These are phyloP conservation scores for Lipomyces japonicus DNA, from an alignment of 805 yeast species.

Conservation along the genomic window DNA sequence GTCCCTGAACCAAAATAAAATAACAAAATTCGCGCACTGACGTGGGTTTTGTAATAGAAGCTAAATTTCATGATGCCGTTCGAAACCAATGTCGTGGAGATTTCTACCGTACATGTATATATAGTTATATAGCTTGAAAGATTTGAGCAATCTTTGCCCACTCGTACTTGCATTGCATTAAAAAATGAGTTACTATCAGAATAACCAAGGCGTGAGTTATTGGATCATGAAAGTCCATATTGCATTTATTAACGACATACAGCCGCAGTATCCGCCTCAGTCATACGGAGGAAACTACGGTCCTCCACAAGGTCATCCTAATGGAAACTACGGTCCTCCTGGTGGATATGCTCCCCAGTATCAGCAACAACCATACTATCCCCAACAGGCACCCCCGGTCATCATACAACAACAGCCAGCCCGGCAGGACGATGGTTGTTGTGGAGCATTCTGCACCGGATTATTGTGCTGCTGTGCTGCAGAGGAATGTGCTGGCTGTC, in stretches of 20 bases:
- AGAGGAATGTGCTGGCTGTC: conserved; percentile 27
- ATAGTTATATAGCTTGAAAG: no score
- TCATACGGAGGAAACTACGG: neutral
- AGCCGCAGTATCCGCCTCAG: conserved; percentile 28
- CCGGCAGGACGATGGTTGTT: conserved; percentile 4
- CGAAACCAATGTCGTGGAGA: no score
- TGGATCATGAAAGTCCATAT: neutral
- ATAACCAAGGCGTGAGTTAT: neutral
- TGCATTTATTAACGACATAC: conserved; percentile 27
- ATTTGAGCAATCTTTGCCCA: no score
- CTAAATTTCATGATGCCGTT: no score
- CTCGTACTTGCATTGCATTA: neutral
- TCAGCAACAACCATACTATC: conserved; percentile 4
- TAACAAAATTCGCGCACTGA: no score
- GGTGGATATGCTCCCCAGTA: neutral
- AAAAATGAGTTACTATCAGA: conserved; percentile 3
- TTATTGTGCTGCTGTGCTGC: conserved; percentile 14
- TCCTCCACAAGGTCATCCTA: conserved; percentile 12
- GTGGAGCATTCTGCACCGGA: conserved; percentile 6
- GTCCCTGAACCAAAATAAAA: no score
- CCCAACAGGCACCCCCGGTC: conserved; percentile 5
- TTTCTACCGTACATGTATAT: no score
- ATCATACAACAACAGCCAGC: conserved; percentile 12
- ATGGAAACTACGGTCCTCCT: neutral
- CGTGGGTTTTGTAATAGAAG: no score